Base-by-base conservation (phyloP, 164 flowering plant genomes). In the Stephania japonica region DNA sequence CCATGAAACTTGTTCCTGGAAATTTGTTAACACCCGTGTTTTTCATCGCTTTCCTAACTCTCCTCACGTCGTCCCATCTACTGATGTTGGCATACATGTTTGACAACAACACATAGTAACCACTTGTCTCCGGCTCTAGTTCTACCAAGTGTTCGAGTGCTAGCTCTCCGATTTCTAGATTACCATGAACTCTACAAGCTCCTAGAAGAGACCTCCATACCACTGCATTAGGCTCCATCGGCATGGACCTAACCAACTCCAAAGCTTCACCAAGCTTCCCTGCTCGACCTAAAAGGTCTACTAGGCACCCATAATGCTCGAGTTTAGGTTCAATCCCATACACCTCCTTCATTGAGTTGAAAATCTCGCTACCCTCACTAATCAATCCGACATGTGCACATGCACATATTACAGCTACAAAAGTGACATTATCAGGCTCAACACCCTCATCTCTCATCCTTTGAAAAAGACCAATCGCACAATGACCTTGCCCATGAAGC, bases 361-460 rank as follows among this genome's bases (percentile, higher is more conserved):
- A 86, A 67, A 75, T 69, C 59, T 43, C 44, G 21, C 77, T 76
- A 1, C 91, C 93, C 63, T 84, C 85, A 38, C 83, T 81, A 16
- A 89, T 86, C 81, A 86, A 81, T 19, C 93, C 89, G 18, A 75
- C 85, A 76, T 86, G 89, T 3, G 90, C 83, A 73, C 91, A 89
- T 50, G 83, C 88, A 73, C 72, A 78, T 76, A 88, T 82, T 13
- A 83, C 76, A 8, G 79, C 90, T 10, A 86, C 25, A 24, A 90
- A 65, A 9, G 92, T 88, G 4, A 85, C 86, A 59, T 82, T 83
- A 71, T 90, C 90, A 23, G 87, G 85, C 70, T 21, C 25, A 12
- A 88, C 67, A 9, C 86, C 83, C 49, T 80, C 81, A 9, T 27
- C 16, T 42, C n/a, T 72, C 92, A 90, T 85, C 65, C 42, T 69